Evolutionary conservation across 257 asterid species (phyloP).

Genomic region (Hygrophila difformis): DNA sequence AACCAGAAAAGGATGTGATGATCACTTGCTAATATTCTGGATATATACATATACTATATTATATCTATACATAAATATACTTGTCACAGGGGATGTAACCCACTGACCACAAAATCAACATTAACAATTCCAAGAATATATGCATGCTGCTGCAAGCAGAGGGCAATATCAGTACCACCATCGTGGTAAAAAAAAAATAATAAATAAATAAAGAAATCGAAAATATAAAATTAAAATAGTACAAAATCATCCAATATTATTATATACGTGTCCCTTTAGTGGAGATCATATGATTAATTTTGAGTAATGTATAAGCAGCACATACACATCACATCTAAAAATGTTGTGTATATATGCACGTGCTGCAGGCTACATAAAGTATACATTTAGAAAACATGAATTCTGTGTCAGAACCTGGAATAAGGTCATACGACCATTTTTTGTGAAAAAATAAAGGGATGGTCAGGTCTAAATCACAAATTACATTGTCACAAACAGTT

Average conservation of each 20-base stretch:
- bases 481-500: neutral
- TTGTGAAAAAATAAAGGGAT: neutral
- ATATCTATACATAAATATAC: no score
- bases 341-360: slow-evolving; percentile 22
- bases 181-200: no score
- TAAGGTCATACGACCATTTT: no score
- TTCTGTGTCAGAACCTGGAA: slow-evolving; percentile 20
- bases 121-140: slow-evolving; percentile 8
- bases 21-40: no score
- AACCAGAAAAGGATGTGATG: slow-evolving; percentile 20
- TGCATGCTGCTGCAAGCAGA: neutral
- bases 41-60: no score
- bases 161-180: neutral
- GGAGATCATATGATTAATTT: slow-evolving; percentile 5
- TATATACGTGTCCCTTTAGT: slow-evolving; percentile 27
- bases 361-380: slow-evolving; percentile 16
- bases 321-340: slow-evolving; percentile 28
- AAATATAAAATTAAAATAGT: no score
- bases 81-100: slow-evolving; percentile 17
- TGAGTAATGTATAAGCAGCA: no score
- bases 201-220: no score
- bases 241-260: slow-evolving; percentile 23
- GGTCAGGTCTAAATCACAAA: slow-evolving; percentile 16
- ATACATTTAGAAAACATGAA: slow-evolving; percentile 7
- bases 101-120: slow-evolving; percentile 20